These are phyloP conservation scores for Dissophora ornata DNA, from an alignment of 192 early-diverging fungal species.

Conservation along the genomic window DNA sequence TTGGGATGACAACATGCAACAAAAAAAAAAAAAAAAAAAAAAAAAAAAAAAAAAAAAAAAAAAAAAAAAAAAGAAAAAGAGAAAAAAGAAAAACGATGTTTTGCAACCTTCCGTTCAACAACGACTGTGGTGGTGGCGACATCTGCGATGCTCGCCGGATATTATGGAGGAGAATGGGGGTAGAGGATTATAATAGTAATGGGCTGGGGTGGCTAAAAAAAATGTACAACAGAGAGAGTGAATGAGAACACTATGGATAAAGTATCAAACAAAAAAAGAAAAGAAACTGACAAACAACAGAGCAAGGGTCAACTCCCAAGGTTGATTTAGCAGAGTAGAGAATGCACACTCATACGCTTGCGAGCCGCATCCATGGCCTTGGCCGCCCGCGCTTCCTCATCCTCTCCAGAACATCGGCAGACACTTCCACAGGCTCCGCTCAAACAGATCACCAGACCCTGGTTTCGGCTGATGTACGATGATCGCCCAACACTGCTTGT, in stretches of 20 bases:
- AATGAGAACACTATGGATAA: no score
- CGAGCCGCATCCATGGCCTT: slow-evolving; percentile 53
- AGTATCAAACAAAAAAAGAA: neutral
- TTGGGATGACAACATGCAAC: no score
- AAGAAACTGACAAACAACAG: neutral
- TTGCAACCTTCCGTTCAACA: no score
- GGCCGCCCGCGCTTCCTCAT: slow-evolving; percentile 46
- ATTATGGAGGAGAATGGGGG: neutral
- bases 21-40: no score
- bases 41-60: no score
- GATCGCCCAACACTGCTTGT: slow-evolving; percentile 40
- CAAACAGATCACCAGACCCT: slow-evolving; percentile 20
- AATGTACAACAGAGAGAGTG: neutral
- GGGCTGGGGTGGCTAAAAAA: neutral
- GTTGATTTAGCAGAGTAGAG: slow-evolving; percentile 42
- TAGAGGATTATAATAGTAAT: no score
- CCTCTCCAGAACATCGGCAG: slow-evolving; percentile 45
- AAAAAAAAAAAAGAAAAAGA: no score
- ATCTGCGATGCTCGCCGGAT: neutral
- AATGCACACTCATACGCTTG: slow-evolving; percentile 52
- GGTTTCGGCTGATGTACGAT: slow-evolving; percentile 14
- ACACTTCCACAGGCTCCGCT: slow-evolving; percentile 46
- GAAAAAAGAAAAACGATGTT: no score
- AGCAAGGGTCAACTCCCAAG: no score
- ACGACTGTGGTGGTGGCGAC: no score